Percentiles rank a stretch among this genome's conserved stretches.
These are phyloP conservation scores for Aspergillus fructus DNA, from an alignment of 2,329 filamentous ascomycete species.

Conservation along the genomic window DNA sequence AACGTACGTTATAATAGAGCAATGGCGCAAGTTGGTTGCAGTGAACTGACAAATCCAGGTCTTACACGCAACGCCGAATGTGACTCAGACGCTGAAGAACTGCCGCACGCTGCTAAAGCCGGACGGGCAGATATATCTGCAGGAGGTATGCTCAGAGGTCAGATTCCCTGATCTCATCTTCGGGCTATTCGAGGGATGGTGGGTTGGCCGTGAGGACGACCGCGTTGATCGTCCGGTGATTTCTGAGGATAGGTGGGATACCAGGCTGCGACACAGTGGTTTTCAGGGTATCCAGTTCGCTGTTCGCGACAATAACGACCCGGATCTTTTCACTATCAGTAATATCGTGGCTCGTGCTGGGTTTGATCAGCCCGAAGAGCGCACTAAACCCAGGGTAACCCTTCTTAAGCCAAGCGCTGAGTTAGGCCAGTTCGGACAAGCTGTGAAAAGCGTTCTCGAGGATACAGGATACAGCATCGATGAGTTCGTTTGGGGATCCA, in stretches of 20 bases:
- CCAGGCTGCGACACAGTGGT: neutral
- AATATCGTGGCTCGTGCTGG: neutral
- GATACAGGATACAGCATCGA: neutral
- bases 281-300: neutral
- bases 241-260: neutral
- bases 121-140: constrained; percentile 47
- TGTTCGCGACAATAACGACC: neutral
- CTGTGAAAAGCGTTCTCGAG: neutral
- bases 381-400: neutral
- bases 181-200: constrained; percentile 41
- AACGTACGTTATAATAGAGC: constrained; percentile 19
- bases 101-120: constrained; percentile 33
- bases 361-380: neutral
- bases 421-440: neutral
- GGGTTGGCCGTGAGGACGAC: constrained; percentile 28
- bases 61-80: constrained; percentile 19
- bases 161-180: neutral
- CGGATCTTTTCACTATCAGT: neutral
- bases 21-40: neutral
- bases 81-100: constrained; percentile 10
- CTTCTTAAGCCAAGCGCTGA: neutral
- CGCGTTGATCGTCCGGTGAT: neutral
- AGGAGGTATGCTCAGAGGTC: constrained; percentile 33
- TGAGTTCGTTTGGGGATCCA: neutral
- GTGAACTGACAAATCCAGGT: neutral